Evolutionary conservation across 2,329 filamentous ascomycete genomes (phyloP).

Genomic region (Periglandula ipomoeae): DNA sequence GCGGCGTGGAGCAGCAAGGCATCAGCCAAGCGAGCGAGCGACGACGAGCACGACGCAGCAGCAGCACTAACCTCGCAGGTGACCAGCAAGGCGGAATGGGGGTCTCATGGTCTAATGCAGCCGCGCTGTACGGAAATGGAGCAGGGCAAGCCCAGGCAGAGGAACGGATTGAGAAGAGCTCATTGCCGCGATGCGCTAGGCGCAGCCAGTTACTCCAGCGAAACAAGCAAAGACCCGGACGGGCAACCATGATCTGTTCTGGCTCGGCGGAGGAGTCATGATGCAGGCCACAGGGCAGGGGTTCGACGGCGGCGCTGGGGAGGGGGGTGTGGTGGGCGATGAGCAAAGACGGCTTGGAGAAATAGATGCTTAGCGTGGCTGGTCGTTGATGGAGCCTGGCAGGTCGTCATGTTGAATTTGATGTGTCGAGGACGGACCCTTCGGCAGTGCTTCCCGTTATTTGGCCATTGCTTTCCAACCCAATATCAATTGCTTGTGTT

Average conservation of each 20-base stretch:
- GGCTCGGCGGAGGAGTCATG: slow-evolving; percentile 1
- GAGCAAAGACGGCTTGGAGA: background rate
- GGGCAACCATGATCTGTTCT: background rate
- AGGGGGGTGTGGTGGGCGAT: background rate
- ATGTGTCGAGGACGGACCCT: too few relatives aligned
- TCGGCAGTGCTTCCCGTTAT: too few relatives aligned
- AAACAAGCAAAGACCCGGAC: background rate
- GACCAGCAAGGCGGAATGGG: slow-evolving; percentile 17
- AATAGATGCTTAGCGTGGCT: background rate
- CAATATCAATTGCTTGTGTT: too few relatives aligned
- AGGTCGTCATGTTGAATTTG: too few relatives aligned
- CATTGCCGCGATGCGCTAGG: background rate
- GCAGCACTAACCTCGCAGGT: slow-evolving; percentile 13
- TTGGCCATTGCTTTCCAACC: too few relatives aligned
- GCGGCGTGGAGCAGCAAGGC: background rate
- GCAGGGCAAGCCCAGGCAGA: slow-evolving; percentile 10
- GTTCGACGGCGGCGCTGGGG: background rate
- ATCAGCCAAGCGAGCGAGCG: background rate
- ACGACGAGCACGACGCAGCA: background rate
- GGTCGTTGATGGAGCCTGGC: too few relatives aligned
- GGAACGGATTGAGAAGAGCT: background rate
- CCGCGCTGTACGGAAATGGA: slow-evolving; percentile 10
- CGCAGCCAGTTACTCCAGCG: background rate
- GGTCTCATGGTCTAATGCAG: slow-evolving; percentile 17
- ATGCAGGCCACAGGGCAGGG: background rate